Evolutionary conservation across 1,139 yeast genomes (phyloP).

Genomic region (Taiozyma onychis): DNA sequence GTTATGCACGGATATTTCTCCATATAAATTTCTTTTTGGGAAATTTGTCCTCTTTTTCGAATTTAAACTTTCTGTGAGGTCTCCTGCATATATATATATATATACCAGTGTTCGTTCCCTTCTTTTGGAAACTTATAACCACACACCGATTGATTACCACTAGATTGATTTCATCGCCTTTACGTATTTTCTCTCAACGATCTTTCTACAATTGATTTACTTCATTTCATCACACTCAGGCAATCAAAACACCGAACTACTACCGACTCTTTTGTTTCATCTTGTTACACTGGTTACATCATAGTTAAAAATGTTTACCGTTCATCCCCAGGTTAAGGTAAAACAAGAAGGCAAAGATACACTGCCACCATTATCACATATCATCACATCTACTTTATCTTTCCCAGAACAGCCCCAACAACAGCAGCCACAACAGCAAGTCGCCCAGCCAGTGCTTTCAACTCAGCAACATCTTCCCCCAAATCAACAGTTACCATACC

Average conservation of each 20-base stretch:
- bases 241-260: not conserved
- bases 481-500: slow-evolving; percentile 10
- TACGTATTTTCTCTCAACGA: not conserved
- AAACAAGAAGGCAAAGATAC: slow-evolving; percentile 7
- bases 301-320: slow-evolving; percentile 4
- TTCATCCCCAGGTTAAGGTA: slow-evolving; percentile 2
- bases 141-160: not conserved
- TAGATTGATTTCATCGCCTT: not conserved
- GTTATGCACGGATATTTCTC: not conserved
- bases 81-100: not conserved
- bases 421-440: not conserved
- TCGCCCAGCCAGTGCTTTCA: not conserved
- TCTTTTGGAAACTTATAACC: not conserved
- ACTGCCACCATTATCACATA: slow-evolving; percentile 13
- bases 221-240: not conserved
- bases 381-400: slow-evolving; percentile 4
- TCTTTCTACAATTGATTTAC: not conserved
- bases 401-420: not conserved
- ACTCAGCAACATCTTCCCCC: slow-evolving; percentile 7
- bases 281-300: not conserved
- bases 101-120: not conserved
- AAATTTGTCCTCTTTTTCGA: not conserved
- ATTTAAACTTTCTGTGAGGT: not conserved
- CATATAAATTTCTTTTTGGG: not conserved
- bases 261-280: not conserved